Percentiles rank a stretch among this genome's conserved stretches.
phyloP scores from a whole-genome alignment of 805 yeast species.

The Saturnispora bothae region DNA sequence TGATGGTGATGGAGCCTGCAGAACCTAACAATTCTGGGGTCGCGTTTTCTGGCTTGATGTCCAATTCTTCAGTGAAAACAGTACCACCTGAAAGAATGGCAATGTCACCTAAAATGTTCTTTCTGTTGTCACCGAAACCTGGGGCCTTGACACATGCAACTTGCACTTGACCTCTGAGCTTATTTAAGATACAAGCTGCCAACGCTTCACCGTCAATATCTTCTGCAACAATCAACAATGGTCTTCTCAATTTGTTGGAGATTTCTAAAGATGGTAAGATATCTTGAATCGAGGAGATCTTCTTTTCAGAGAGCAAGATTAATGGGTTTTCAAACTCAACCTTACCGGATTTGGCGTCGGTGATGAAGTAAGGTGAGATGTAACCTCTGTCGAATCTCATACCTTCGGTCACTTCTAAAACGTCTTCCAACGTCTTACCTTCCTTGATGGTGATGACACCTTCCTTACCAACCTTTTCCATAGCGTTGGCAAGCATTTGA shows the following conservation, averaged over 20 bases:
- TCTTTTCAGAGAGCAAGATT: constrained; percentile 81
- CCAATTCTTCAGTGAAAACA: constrained; percentile 83
- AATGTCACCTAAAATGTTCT: constrained; percentile 90
- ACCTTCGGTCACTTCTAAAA: constrained; percentile 94
- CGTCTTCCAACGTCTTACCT: constrained; percentile 95
- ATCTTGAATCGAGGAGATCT: constrained; percentile 81
- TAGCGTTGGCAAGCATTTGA: constrained; percentile 80
- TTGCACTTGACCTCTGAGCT: constrained; percentile 95
- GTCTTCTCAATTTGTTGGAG: constrained; percentile 88
- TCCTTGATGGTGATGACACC: constrained; percentile 98
- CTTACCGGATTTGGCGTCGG: constrained; percentile 85
- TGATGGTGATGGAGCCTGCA: constrained; percentile 82
- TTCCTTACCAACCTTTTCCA: constrained; percentile 98
- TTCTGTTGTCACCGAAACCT: constrained; percentile 98
- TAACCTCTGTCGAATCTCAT: constrained; percentile 97
- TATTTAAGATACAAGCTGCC: constrained; percentile 95
- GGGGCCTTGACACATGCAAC: constrained; percentile 98
- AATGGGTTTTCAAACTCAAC: constrained; percentile 93
- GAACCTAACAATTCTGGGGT: constrained; percentile 83
- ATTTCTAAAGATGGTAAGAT: constrained; percentile 86
- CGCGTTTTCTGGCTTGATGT: constrained; percentile 90
- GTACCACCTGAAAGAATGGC: constrained; percentile 94
- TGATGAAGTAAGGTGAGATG: constrained; percentile 93
- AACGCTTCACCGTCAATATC: constrained; percentile 97
- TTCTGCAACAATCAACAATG: constrained; percentile 87